A percentile compares a stretch with the other conserved stretches of the same genome.
phyloP scores from a whole-genome alignment of 495 filamentous ascomycete genomes.

The Terfezia boudieri region DNA sequence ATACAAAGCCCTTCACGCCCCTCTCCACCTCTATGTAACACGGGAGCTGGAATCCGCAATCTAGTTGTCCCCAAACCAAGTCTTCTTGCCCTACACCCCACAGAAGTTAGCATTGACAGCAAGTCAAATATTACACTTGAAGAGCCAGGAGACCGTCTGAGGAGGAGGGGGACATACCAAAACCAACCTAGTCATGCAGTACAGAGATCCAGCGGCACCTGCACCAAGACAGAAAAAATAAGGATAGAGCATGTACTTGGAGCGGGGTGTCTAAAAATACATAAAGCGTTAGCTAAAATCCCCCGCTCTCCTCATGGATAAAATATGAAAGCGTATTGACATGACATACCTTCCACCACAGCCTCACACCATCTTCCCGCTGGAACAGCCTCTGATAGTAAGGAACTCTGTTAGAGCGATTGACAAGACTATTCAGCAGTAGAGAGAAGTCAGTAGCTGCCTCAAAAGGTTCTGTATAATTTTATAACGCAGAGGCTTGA shows the following conservation, averaged over 20 bases:
- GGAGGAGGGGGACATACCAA: slow-evolving; percentile 24
- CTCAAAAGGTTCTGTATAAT: too few species aligned
- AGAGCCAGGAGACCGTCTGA: neutral
- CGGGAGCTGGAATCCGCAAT: too few species aligned
- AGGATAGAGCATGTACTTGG: slow-evolving; percentile 38
- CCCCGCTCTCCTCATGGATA: neutral
- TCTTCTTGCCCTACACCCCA: slow-evolving; percentile 16
- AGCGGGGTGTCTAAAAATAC: slow-evolving; percentile 29
- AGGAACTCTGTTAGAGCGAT: slow-evolving; percentile 50
- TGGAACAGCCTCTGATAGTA: slow-evolving; percentile 43
- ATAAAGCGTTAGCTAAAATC: neutral
- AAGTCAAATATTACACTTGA: neutral
- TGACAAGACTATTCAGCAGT: slow-evolving; percentile 24
- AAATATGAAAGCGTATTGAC: neutral
- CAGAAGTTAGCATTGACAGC: neutral
- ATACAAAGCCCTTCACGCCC: too few species aligned
- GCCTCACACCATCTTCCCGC: slow-evolving; percentile 31
- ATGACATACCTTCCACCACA: slow-evolving; percentile 36
- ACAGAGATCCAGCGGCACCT: slow-evolving; percentile 21
- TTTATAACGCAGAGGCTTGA: too few species aligned
- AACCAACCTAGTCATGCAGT: slow-evolving; percentile 35
- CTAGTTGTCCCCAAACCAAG: neutral
- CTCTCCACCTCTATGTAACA: too few species aligned
- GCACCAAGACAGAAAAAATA: slow-evolving; percentile 39
- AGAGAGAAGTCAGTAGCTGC: neutral